Base-by-base conservation (phyloP, 768 basidiomycete species). In the Rhodosporidiobolus sp. region DNA sequence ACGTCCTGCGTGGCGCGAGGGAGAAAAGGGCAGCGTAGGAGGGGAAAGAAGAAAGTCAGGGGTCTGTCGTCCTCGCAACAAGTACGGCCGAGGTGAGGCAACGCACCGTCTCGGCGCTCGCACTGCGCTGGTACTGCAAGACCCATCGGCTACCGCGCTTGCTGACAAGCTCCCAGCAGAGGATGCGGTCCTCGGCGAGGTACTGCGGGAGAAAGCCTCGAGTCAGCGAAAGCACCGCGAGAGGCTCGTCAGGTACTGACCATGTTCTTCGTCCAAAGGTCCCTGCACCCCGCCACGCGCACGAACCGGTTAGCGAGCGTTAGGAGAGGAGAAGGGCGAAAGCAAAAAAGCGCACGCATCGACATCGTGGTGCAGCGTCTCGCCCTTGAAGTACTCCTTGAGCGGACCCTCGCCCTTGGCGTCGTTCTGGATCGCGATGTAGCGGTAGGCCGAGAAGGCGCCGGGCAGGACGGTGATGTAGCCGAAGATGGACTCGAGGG, bases 111-210 rank as follows among this genome's bases (percentile, higher is more conserved):
- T 61, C 69, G 5, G 89, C 94, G 76, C 92, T 92, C 4, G 94
- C 93, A 0, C 90, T 92, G 79, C 96, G 94, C 82, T 96, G 94
- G 78, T 94, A 99, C 83, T 97, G 94, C 79, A 99, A 82, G 56
- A 90, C 87, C 95, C 95, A 97, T 34, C 90, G 84, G 5, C 87
- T 89, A 24, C 89, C 88, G 19, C 93, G 87, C 79, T 97, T 98
- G n/a, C 91, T 90, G 45, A 97, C 94, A 32, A 98, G 86, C 80
- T 97, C 94, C 93, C 94, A 97, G 81, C 94, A 97, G 3, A 98
- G 84, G 74, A 97, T 96, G 69, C 79, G 77, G 77, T 84, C 93
- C 91, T 81, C 86, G 90, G 50, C 57, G 50, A 20, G 64, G 49
- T 35, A 63, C 83, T 55, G 54, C 32, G 84, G 74, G 79, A 86